A percentile compares a stretch with the other conserved stretches of the same genome.
phyloP scores from a whole-genome alignment of 2,329 filamentous ascomycete genomes.

The Scolecobasidium constrictum region DNA sequence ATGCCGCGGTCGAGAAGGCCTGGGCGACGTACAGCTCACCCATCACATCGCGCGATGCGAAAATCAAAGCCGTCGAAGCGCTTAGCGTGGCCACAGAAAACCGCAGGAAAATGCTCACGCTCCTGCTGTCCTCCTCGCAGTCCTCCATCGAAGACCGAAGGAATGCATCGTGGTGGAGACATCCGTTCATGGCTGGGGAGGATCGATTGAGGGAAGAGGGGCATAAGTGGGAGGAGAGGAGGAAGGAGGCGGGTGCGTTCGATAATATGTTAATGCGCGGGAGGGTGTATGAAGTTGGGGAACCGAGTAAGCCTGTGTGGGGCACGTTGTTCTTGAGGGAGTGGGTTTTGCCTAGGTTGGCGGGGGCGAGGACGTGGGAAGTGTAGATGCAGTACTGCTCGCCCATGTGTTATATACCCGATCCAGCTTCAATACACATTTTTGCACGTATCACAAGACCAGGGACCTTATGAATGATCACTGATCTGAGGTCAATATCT shows the following conservation, averaged over 20 bases:
- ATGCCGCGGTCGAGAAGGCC: slow-evolving; percentile 72
- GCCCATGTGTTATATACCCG: too few species aligned
- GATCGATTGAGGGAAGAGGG: too few species aligned
- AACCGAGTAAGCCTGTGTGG: not conserved
- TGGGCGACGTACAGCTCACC: not conserved
- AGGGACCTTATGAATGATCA: too few species aligned
- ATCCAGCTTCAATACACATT: too few species aligned
- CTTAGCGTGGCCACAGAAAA: not conserved
- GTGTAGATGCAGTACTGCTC: too few species aligned
- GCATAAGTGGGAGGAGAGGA: not conserved
- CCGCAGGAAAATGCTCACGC: not conserved
- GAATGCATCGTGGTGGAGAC: not conserved
- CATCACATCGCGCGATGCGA: not conserved
- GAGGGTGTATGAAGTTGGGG: not conserved
- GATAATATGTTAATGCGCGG: not conserved
- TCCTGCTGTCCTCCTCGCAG: not conserved
- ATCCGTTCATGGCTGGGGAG: too few species aligned
- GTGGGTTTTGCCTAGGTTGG: not conserved
- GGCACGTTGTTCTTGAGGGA: not conserved
- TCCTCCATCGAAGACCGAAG: not conserved
- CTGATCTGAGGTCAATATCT: too few species aligned
- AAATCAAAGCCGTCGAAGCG: not conserved
- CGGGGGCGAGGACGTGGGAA: too few species aligned
- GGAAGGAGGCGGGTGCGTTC: not conserved
- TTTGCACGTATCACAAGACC: too few species aligned